Conservation (phyloP, 2,329 filamentous ascomycete species). For the Volutella citrinella region DNA sequence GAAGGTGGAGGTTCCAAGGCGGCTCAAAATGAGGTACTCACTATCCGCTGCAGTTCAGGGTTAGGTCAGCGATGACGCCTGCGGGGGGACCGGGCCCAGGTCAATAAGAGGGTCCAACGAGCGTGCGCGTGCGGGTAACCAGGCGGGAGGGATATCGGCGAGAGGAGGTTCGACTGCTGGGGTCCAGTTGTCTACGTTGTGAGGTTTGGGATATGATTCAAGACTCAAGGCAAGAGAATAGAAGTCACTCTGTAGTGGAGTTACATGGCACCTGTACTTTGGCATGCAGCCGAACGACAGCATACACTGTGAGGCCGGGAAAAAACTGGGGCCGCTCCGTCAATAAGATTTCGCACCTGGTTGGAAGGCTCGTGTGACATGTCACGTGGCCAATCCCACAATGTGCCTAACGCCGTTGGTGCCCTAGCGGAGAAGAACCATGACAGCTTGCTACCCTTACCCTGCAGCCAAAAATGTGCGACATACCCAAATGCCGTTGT, state of each 20-base stretch:
- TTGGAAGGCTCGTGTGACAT: conserved; percentile 16
- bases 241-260: conserved; percentile 34
- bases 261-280: conserved; percentile 33
- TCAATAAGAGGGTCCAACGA: conserved; percentile 15
- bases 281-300: conserved; percentile 26
- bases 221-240: conserved; percentile 20
- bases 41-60: conserved; percentile 30
- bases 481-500: no score
- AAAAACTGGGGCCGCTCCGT: conserved; percentile 14
- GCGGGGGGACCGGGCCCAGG: conserved; percentile 22
- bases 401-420: conserved; percentile 21
- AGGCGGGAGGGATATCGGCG: conserved; percentile 12
- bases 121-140: conserved; percentile 10
- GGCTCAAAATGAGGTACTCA: conserved; percentile 37
- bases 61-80: conserved; percentile 40
- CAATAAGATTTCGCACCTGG: conserved; percentile 17
- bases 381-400: conserved; percentile 19
- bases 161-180: conserved; percentile 8
- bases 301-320: conserved; percentile 11
- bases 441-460: no score
- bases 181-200: conserved; percentile 17
- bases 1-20: conserved; percentile 26
- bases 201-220: conserved; percentile 16
- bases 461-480: no score
- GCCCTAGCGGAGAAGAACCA: no score